Conservation (phyloP, 2,329 filamentous ascomycete genomes). For the Scedosporium dehoogii region DNA sequence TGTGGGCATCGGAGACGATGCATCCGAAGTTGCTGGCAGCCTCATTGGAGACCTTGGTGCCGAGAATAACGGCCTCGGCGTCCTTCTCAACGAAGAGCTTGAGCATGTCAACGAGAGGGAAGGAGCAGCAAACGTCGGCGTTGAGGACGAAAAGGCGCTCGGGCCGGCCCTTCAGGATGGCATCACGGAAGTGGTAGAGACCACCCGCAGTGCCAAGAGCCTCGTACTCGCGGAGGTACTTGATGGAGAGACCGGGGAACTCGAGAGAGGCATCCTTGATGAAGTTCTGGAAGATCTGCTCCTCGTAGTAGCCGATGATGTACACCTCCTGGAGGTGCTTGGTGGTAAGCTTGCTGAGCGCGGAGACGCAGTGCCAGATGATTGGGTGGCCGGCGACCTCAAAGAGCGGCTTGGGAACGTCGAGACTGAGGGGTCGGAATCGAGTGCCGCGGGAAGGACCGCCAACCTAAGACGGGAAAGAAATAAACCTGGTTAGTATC, state of each 20-base stretch:
- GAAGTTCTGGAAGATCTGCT: conserved; percentile 93
- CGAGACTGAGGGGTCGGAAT: conserved; percentile 88
- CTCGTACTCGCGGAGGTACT: conserved; percentile 96
- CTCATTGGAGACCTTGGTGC: conserved; percentile 82
- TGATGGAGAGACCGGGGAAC: conserved; percentile 81
- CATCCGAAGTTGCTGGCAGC: conserved; percentile 94
- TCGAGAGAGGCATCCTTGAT: conserved; percentile 82
- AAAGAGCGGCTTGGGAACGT: conserved; percentile 97
- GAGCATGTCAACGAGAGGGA: conserved; percentile 93
- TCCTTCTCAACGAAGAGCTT: conserved; percentile 89
- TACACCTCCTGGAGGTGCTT: conserved; percentile 80
- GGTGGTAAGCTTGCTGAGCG: conserved; percentile 79
- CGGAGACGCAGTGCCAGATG: conserved; percentile 93
- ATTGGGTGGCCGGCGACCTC: conserved; percentile 97
- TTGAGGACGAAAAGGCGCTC: conserved; percentile 97
- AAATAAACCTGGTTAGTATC: conserved; percentile 18
- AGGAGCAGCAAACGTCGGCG: conserved; percentile 97
- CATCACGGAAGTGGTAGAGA: conserved; percentile 98
- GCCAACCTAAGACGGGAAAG: conserved; percentile 56
- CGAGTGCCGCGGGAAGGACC: conserved; percentile 91
- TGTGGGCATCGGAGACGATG: conserved; percentile 90
- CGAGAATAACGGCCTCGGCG: conserved; percentile 91
- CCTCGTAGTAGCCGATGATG: conserved; percentile 98
- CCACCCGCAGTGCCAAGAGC: conserved; percentile 92
- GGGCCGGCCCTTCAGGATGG: conserved; percentile 89